Evolutionary conservation across 2,329 filamentous ascomycete species (phyloP), one percentile per base, ranked within the genome.

Genomic region (Parastagonospora avenae): DNA sequence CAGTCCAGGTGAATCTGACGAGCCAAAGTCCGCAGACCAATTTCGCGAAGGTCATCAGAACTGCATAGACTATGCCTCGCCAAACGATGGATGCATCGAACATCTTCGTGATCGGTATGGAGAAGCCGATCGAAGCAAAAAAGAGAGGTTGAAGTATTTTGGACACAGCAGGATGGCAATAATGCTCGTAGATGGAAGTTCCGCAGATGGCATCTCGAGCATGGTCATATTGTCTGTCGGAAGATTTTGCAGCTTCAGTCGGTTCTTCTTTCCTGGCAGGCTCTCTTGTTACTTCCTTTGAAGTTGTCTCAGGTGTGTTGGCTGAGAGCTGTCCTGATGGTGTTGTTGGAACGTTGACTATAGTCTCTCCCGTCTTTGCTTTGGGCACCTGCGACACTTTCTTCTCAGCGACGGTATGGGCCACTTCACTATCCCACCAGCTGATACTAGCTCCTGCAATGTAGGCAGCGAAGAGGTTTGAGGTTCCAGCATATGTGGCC

Each of bases 91-190:
- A 63, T 0, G 82, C 82, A 0, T 70, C 68, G 60, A 92, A 93
- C 79, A 94, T 85, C 5, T 83, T 74, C 0, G 81, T 83, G 28
- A 93, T 87, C 0, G 90, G 90, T 1, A 94, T 89, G 0, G 89
- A 87, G 66, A 93, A 92, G 0, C 90, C 90, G 31, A 93, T 88
- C 0, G 82, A 85, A 2, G 81, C 88, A 63, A 92, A 92, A 73
- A 92, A 92, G 50, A 91, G 81, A 0, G 89, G 88, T 42, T 84
- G 84, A 0, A 92, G 68, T 0, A 92, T 76, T 8, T 76, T 76
- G 2, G 82, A 66, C 0, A 80, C 72, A 0, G 77, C 68, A 16
- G 74, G 66, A 8, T 72, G 65, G 60, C 79, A 82, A 62, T 79
- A 82, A n/a, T 58, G 65, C 28, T 78, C 67, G 51, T 80, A 84